phyloP scores from a whole-genome alignment of 2,329 filamentous ascomycete genomes.

The Apiospora rasikravindrae region DNA sequence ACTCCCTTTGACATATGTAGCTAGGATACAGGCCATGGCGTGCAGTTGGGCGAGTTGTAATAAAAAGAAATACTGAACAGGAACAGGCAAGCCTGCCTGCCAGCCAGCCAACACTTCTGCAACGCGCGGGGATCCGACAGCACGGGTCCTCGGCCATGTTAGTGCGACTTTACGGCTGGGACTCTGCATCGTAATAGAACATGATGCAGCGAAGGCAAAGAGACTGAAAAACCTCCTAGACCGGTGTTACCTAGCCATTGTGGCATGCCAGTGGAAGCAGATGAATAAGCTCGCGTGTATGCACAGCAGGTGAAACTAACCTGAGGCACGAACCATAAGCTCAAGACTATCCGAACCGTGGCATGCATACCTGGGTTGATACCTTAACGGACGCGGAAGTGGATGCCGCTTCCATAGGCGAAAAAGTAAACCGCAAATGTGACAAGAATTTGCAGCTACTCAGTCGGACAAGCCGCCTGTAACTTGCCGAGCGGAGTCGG shows the following conservation, averaged over 20 bases:
- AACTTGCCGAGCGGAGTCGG: slow-evolving; percentile 2
- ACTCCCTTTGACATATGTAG: background rate
- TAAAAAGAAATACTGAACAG: background rate
- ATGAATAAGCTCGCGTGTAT: background rate
- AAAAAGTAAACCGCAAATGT: background rate
- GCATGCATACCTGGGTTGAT: background rate
- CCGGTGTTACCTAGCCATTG: background rate
- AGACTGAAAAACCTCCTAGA: background rate
- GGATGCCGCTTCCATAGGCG: background rate
- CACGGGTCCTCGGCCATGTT: slow-evolving; percentile 9
- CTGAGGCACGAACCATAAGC: background rate
- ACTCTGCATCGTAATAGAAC: background rate
- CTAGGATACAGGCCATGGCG: background rate
- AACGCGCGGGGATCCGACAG: background rate
- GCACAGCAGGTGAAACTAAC: background rate
- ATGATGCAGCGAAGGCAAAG: background rate
- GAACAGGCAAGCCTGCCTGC: background rate
- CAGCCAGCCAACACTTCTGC: background rate
- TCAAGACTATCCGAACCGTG: background rate
- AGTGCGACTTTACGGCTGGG: background rate
- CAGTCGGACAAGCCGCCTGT: slow-evolving; percentile 2
- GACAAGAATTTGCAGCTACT: background rate
- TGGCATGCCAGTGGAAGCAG: background rate
- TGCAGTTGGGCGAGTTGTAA: background rate
- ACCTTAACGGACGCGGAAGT: background rate